Conservation (phyloP, 148 eudicot species). For the Rhododendron griersonianum region DNA sequence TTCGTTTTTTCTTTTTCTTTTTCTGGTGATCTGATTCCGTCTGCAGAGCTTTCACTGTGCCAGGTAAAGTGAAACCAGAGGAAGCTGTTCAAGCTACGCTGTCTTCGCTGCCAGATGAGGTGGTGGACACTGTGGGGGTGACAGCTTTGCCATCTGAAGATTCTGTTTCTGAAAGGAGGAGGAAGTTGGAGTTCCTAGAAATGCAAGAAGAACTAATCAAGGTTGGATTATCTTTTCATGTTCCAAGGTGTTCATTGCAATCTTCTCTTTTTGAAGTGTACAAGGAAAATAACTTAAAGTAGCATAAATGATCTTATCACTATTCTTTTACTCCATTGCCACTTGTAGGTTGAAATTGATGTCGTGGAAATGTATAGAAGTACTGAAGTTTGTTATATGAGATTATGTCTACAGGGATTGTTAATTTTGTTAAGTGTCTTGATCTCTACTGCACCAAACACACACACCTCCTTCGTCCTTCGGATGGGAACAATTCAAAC, state of each 20-base stretch:
- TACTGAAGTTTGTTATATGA: not conserved
- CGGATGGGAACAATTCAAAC: no score
- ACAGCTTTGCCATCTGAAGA: slow-evolving; percentile 82
- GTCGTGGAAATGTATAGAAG: not conserved
- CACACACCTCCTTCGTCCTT: not conserved
- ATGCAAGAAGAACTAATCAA: slow-evolving; percentile 89
- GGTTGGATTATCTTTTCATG: slow-evolving; percentile 28
- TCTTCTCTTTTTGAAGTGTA: not conserved
- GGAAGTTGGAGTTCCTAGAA: slow-evolving; percentile 79
- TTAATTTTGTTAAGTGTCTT: no score
- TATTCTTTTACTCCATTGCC: not conserved
- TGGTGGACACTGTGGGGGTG: slow-evolving; percentile 76
- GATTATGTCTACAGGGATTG: not conserved
- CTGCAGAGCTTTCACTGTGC: slow-evolving; percentile 59
- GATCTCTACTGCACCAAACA: not conserved
- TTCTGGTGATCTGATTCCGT: not conserved
- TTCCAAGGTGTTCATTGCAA: not conserved
- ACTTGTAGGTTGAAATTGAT: not conserved
- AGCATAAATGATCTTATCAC: not conserved
- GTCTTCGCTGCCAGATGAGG: slow-evolving; percentile 88
- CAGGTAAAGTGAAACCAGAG: slow-evolving; percentile 71
- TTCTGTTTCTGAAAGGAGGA: slow-evolving; percentile 74
- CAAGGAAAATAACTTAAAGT: not conserved
- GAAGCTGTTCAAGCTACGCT: slow-evolving; percentile 78
- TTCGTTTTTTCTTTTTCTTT: not conserved